Evolutionary conservation across 2,329 filamentous ascomycete genomes (phyloP).

Genomic region (Orbilia blumenaviensis): DNA sequence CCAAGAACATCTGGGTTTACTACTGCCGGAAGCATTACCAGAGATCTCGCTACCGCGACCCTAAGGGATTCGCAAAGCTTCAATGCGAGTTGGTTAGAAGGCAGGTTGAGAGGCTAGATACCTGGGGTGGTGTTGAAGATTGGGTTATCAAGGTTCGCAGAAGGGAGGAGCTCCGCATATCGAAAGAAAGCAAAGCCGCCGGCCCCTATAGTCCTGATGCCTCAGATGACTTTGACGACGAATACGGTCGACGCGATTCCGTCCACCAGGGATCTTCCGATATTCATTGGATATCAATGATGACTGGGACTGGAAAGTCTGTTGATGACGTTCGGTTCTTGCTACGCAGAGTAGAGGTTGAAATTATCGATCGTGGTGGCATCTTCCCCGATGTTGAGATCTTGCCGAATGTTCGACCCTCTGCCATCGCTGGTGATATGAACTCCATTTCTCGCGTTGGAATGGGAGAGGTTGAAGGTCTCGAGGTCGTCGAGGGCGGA

Average conservation of each 20-base stretch:
- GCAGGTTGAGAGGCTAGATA: conserved; percentile 71
- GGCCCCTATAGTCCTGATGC: conserved; percentile 58
- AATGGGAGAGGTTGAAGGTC: conserved; percentile 4
- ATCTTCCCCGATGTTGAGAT: conserved; percentile 62
- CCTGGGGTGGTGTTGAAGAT: conserved; percentile 69
- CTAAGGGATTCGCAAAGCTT: conserved; percentile 68
- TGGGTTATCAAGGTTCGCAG: conserved; percentile 73
- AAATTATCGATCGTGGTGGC: conserved; percentile 58
- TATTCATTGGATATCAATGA: conserved; percentile 47
- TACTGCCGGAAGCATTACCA: conserved; percentile 87
- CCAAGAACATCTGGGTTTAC: conserved; percentile 75
- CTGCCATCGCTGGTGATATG: conserved; percentile 40
- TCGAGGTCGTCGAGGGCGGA: conserved; percentile 28
- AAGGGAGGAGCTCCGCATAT: conserved; percentile 70
- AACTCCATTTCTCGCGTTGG: conserved; percentile 15
- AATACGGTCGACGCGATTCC: conserved; percentile 34
- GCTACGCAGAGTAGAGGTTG: conserved; percentile 60
- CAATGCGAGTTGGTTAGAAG: conserved; percentile 72
- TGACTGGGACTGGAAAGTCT: conserved; percentile 59
- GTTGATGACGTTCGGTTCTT: conserved; percentile 61
- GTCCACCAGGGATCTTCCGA: conserved; percentile 26
- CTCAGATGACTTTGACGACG: conserved; percentile 38
- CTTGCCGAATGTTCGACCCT: conserved; percentile 59
- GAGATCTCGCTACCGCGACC: conserved; percentile 74
- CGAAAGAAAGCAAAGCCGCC: conserved; percentile 60